Evolutionary conservation across 305 asterid genomes (phyloP), one percentile per base, ranked within the genome.

Genomic region (Fraxinus angustifolia): DNA sequence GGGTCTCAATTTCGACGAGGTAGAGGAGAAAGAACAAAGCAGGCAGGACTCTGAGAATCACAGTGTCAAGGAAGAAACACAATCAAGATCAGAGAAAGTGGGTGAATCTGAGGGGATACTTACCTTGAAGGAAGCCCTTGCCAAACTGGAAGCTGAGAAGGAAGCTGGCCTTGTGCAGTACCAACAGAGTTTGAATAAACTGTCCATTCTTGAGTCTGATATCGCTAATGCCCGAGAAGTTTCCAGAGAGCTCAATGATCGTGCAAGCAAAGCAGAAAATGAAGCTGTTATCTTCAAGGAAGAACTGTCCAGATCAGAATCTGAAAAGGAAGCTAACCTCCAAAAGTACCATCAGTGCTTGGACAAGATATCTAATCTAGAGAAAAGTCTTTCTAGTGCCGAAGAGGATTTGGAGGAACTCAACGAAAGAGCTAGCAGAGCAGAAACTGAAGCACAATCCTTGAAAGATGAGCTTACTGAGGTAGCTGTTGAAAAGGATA

Each of bases 71-170:
- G 84, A 79, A 21, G 74, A 34, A 70, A 68, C 48, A 1, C 82
- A 23, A 42, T 79, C 86, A 14, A 88, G 83, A 78, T 35, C 83
- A 26, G 87, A 77, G 70, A 73, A 76, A 28, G 87, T 71, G 79
- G 75, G 77, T 73, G 92, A 89, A 83, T 79, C 95, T 6, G 89
- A 90, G 89, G 96, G 91, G 87, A 89, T 94, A 86, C 82, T 75
- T 53, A 80, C 36, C 31, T 85, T 96, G 84, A 94, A 90, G 91
- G 91, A 91, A 87, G 92, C 92, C 73, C 85, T 92, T 75, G 88
- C 94, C 82, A 90, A 90, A 83, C 88, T 94, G 75, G 97, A 96
- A 89, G 94, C 93, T 73, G 97, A 96, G 86, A 94, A 93, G 89
- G 97, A 94, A 89, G 94, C 93, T 75, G 95, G 97, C 60, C 87